Conservation (phyloP, 495 filamentous ascomycete genomes). For the Penicillium alfredii region DNA sequence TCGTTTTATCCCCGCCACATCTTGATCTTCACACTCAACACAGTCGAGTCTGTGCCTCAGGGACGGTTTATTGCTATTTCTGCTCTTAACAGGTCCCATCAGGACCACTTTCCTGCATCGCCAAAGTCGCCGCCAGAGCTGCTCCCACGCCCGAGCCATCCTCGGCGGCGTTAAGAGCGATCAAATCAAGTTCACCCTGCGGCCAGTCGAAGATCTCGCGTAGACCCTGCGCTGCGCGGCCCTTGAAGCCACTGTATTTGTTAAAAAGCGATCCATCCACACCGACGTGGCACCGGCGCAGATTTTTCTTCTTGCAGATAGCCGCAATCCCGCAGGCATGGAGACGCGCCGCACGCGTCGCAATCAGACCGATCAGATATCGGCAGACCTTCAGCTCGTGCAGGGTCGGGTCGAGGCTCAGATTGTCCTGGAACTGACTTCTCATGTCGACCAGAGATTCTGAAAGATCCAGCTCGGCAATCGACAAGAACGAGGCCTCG, state of each 20-base stretch:
- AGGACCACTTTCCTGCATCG: slow-evolving; percentile 5
- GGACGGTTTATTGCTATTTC: not conserved
- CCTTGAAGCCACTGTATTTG: slow-evolving; percentile 88
- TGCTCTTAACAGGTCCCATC: not conserved
- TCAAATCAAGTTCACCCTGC: slow-evolving; percentile 12
- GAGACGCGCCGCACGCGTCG: slow-evolving; percentile 80
- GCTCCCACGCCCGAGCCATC: slow-evolving; percentile 31
- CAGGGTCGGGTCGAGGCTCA: slow-evolving; percentile 56
- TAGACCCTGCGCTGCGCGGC: slow-evolving; percentile 70
- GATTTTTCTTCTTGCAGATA: slow-evolving; percentile 83
- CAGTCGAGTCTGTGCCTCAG: not conserved
- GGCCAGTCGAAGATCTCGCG: slow-evolving; percentile 41
- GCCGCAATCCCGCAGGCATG: slow-evolving; percentile 88
- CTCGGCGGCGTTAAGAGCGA: slow-evolving; percentile 24
- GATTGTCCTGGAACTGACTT: slow-evolving; percentile 62
- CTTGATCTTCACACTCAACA: not conserved
- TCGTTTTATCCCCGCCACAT: slow-evolving; percentile 14
- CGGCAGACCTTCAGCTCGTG: slow-evolving; percentile 75
- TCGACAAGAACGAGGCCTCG: slow-evolving; percentile 74
- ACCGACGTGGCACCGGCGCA: slow-evolving; percentile 75
- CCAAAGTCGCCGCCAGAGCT: slow-evolving; percentile 25
- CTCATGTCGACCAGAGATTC: slow-evolving; percentile 67
- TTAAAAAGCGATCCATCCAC: slow-evolving; percentile 91
- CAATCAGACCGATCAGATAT: slow-evolving; percentile 77
- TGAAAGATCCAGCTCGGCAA: slow-evolving; percentile 65